These are phyloP conservation scores for Hortiboletus flavorubellus DNA, from an alignment of 768 basidiomycete species.

Conservation along the genomic window DNA sequence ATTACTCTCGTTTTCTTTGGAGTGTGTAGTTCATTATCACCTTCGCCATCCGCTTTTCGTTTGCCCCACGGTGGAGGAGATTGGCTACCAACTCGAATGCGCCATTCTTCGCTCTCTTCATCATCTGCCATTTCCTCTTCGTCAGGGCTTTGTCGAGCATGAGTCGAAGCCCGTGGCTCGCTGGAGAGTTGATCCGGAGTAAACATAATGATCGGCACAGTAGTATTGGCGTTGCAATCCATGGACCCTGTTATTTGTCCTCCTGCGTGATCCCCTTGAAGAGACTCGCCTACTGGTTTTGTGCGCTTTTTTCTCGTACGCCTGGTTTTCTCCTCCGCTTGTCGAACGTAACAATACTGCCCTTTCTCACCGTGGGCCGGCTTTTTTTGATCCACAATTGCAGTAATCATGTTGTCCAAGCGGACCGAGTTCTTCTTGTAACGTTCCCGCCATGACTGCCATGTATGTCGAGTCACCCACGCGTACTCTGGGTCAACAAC, in stretches of 20 bases:
- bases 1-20: constrained; percentile 44
- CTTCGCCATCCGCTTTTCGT: constrained; percentile 44
- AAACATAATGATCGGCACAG: constrained; percentile 27
- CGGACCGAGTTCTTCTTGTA: constrained; percentile 80
- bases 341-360: constrained; percentile 78
- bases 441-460: constrained; percentile 88
- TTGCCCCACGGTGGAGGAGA: constrained; percentile 72
- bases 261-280: constrained; percentile 22
- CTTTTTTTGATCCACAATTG: constrained; percentile 68
- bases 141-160: constrained; percentile 42
- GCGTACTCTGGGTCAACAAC: constrained; percentile 64
- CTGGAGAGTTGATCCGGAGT: constrained; percentile 19
- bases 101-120: constrained; percentile 61
- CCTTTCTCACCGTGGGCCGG: constrained; percentile 72
- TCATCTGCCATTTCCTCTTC: constrained; percentile 68
- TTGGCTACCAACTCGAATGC: constrained; percentile 56
- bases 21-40: constrained; percentile 20
- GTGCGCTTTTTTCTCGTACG: constrained; percentile 47
- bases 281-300: constrained; percentile 29
- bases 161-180: constrained; percentile 29
- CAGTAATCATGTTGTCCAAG: constrained; percentile 60
- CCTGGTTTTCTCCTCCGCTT: constrained; percentile 66
- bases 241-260: constrained; percentile 12
- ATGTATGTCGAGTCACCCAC: constrained; percentile 82
- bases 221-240: constrained; percentile 3